Evolutionary conservation across 768 basidiomycete species (phyloP).

Genomic region (Rhizopogon salebrosus): DNA sequence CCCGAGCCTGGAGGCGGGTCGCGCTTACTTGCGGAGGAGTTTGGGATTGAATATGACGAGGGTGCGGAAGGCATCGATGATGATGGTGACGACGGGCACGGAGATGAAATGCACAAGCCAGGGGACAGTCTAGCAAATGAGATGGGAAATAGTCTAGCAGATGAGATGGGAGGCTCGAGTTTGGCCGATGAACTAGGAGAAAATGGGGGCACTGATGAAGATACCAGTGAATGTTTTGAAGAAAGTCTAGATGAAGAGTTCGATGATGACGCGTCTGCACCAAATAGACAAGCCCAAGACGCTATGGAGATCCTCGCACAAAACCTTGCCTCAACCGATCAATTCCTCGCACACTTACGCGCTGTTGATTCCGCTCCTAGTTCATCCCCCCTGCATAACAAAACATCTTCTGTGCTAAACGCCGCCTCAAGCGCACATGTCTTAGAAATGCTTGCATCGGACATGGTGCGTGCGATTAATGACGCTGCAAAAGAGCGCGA

Average conservation of each 20-base stretch:
- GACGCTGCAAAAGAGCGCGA: conserved; percentile 74
- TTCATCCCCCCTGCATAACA: conserved; percentile 30
- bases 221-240: conserved; percentile 9
- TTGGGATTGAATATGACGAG: conserved; percentile 86
- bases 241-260: conserved; percentile 21
- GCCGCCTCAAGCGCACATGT: conserved; percentile 17
- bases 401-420: conserved; percentile 15
- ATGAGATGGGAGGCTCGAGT: conserved; percentile 24
- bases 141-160: conserved; percentile 16
- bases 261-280: conserved; percentile 19
- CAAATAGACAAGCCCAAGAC: conserved; percentile 36
- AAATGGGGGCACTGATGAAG: conserved; percentile 8
- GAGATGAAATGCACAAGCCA: conserved; percentile 17
- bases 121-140: conserved; percentile 20
- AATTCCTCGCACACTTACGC: conserved; percentile 69
- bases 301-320: conserved; percentile 69
- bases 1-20: conserved; percentile 74
- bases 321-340: conserved; percentile 72
- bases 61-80: conserved; percentile 80
- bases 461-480: conserved; percentile 74
- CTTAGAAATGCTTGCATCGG: conserved; percentile 68
- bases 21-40: conserved; percentile 78
- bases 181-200: conserved; percentile 33
- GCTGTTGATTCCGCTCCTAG: conserved; percentile 55
- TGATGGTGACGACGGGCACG: conserved; percentile 23